phyloP scores from a whole-genome alignment of 2,329 filamentous ascomycete species.

The Exophiala spinifera region DNA sequence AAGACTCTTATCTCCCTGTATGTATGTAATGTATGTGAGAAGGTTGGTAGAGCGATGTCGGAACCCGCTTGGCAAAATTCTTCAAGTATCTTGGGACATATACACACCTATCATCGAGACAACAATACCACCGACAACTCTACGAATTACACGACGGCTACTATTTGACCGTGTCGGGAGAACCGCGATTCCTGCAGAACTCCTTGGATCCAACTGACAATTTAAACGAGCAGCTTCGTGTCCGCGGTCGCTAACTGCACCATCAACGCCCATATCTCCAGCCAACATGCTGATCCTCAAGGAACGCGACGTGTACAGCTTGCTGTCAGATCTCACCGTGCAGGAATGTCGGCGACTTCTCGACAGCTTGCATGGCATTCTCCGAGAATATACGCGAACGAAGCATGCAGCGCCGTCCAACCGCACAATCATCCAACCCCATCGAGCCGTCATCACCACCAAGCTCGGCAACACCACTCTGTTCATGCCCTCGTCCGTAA shows the following conservation, averaged over 20 bases:
- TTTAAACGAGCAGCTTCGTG: too few relatives aligned
- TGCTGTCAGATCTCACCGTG: conserved; percentile 14
- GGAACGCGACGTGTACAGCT: conserved; percentile 14
- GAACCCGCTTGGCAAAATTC: too few relatives aligned
- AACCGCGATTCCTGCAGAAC: too few relatives aligned
- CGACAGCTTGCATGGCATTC: conserved; percentile 34
- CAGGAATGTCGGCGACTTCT: conserved; percentile 38
- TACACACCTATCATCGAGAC: too few relatives aligned
- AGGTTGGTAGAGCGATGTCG: too few relatives aligned
- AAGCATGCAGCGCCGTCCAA: conserved; percentile 28
- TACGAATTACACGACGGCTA: too few relatives aligned
- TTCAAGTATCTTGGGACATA: too few relatives aligned
- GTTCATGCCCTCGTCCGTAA: conserved; percentile 71
- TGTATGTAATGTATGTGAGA: too few relatives aligned
- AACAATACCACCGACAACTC: too few relatives aligned
- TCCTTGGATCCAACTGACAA: too few relatives aligned
- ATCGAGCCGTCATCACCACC: conserved; percentile 42
- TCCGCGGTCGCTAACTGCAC: not conserved
- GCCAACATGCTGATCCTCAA: conserved; percentile 15
- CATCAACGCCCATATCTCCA: not conserved
- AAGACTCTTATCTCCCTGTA: too few relatives aligned
- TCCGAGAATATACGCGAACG: conserved; percentile 36
- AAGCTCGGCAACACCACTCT: conserved; percentile 55
- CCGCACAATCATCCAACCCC: conserved; percentile 42
- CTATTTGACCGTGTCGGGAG: too few relatives aligned